These are phyloP conservation scores for Tylopilus balloui DNA, from an alignment of 768 basidiomycete species.

Conservation along the genomic window DNA sequence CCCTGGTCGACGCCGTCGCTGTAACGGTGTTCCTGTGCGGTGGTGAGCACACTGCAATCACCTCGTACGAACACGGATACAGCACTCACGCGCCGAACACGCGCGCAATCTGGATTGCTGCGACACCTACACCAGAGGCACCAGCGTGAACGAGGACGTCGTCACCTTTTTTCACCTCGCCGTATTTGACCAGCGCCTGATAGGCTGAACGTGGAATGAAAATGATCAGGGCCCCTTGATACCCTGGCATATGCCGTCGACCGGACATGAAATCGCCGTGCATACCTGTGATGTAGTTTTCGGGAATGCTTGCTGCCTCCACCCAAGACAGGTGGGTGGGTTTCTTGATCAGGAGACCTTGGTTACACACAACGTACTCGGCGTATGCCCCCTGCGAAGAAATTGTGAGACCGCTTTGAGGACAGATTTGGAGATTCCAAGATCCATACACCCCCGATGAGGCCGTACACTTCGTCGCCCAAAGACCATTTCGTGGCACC, in stretches of 20 bases:
- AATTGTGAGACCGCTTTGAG: slow-evolving; percentile 2
- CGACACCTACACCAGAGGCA: slow-evolving; percentile 85
- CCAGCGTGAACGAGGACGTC: slow-evolving; percentile 87
- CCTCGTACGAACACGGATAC: slow-evolving; percentile 1
- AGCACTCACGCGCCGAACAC: slow-evolving; percentile 62
- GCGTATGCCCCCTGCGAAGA: slow-evolving; percentile 78
- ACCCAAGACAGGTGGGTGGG: slow-evolving; percentile 72
- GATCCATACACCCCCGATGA: slow-evolving; percentile 68
- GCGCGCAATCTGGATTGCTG: slow-evolving; percentile 84
- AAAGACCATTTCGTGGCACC: slow-evolving; percentile 50
- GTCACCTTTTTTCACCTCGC: slow-evolving; percentile 63
- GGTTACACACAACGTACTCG: slow-evolving; percentile 68
- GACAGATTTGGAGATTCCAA: background rate
- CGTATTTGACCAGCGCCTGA: slow-evolving; percentile 63
- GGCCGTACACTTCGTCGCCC: slow-evolving; percentile 73
- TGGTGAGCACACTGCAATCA: slow-evolving; percentile 7
- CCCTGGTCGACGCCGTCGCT: slow-evolving; percentile 80
- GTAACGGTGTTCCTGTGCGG: slow-evolving; percentile 58
- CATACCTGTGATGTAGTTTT: slow-evolving; percentile 82
- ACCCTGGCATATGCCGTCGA: background rate
- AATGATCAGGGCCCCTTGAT: slow-evolving; percentile 6
- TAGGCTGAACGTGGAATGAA: slow-evolving; percentile 38
- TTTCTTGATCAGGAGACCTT: slow-evolving; percentile 69
- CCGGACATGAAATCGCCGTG: slow-evolving; percentile 8
- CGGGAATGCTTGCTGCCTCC: slow-evolving; percentile 84